These are phyloP conservation scores for Pythium aristosporum DNA, from an alignment of 352 stramenopile species.

Conservation along the genomic window DNA sequence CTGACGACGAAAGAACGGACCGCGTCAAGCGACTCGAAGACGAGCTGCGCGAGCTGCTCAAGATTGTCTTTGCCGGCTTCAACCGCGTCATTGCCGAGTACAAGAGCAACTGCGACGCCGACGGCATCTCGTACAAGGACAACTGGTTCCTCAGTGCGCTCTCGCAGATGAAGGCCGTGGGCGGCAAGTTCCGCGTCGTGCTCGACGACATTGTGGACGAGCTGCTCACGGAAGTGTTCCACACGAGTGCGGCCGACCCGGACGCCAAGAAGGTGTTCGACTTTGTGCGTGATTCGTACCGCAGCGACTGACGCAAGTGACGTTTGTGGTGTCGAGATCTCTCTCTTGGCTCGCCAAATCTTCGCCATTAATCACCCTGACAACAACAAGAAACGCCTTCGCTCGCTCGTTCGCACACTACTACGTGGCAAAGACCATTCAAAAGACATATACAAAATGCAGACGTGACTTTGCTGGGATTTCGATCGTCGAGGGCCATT, in stretches of 20 bases:
- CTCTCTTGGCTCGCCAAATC: too few species aligned
- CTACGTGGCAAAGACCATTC: too few species aligned
- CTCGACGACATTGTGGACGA: constrained; percentile 54
- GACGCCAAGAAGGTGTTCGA: constrained; percentile 80
- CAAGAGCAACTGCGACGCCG: constrained; percentile 71
- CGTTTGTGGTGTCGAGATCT: background rate
- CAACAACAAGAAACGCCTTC: too few species aligned
- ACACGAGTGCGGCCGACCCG: constrained; percentile 46
- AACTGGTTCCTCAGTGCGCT: constrained; percentile 82
- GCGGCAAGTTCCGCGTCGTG: constrained; percentile 50
- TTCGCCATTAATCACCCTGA: too few species aligned
- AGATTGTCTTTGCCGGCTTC: constrained; percentile 65
- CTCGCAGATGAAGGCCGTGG: constrained; percentile 69
- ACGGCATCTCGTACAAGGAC: constrained; percentile 71
- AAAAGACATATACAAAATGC: too few species aligned
- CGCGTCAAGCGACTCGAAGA: constrained; percentile 39
- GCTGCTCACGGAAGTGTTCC: constrained; percentile 58
- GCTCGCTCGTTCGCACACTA: too few species aligned
- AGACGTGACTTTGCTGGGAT: background rate
- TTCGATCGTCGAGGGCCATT: background rate
- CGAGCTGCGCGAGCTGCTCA: constrained; percentile 51
- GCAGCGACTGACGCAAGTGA: constrained; percentile 30
- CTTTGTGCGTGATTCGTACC: constrained; percentile 67
- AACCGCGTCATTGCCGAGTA: constrained; percentile 73
- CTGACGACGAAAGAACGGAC: constrained; percentile 27